These are phyloP conservation scores for Boletus fagicola DNA, from an alignment of 768 basidiomycete genomes.

Conservation along the genomic window DNA sequence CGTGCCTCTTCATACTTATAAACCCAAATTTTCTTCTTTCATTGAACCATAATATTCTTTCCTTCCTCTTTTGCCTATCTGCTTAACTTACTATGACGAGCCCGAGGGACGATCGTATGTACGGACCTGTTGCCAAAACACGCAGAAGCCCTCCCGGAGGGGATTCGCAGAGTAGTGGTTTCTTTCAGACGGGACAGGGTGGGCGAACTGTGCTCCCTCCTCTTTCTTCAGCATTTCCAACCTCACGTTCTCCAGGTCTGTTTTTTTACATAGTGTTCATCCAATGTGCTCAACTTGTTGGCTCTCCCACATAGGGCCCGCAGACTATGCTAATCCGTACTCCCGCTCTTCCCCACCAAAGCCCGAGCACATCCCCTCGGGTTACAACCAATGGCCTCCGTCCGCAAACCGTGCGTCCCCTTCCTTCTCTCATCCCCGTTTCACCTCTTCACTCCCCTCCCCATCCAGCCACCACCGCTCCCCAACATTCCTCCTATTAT, in stretches of 20 bases:
- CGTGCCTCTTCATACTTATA: conserved; percentile 46
- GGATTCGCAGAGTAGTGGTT: conserved; percentile 56
- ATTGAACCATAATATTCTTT: conserved; percentile 42
- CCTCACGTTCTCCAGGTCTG: conserved; percentile 89
- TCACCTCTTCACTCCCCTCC: conserved; percentile 1
- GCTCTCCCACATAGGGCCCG: conserved; percentile 58
- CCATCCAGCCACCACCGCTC: conserved; percentile 38
- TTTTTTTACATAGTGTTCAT: conserved; percentile 55
- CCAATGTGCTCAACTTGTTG: conserved; percentile 57
- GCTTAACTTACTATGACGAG: conserved; percentile 62
- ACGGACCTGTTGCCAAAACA: conserved; percentile 59
- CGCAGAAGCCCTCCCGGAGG: conserved; percentile 66
- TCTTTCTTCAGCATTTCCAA: conserved; percentile 81
- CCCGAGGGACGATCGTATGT: conserved; percentile 71
- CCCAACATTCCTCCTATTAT: conserved; percentile 51
- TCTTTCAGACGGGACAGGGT: conserved; percentile 82
- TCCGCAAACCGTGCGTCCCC: conserved; percentile 34
- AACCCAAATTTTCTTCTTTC: conserved; percentile 54
- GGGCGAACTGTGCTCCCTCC: conserved; percentile 87
- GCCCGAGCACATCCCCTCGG: conserved; percentile 52
- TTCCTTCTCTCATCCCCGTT: conserved; percentile 13
- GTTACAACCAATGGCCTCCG: conserved; percentile 46
- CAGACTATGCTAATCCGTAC: conserved; percentile 55
- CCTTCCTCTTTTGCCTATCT: conserved; percentile 57
- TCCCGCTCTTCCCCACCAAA: conserved; percentile 58